Conservation (phyloP, 2,329 filamentous ascomycete genomes). For the Xylariales sp. region DNA sequence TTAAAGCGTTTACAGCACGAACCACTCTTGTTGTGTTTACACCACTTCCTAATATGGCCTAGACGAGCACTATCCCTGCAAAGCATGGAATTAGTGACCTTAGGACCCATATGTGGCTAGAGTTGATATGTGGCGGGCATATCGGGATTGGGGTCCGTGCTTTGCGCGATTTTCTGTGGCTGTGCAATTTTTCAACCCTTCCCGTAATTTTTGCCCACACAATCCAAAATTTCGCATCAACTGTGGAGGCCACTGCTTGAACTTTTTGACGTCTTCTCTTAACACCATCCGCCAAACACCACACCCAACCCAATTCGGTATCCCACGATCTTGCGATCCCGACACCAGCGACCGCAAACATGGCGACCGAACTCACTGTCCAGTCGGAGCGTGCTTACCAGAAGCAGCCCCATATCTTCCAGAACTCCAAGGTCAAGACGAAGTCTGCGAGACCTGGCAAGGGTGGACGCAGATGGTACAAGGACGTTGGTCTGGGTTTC, state of each 20-base stretch:
- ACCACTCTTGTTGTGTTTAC: no score
- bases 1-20: no score
- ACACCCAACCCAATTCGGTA: conserved; percentile 16
- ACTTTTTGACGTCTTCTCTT: conserved; percentile 2
- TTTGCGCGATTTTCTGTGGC: no score
- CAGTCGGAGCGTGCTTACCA: conserved; percentile 99
- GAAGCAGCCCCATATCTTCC: conserved; percentile 99
- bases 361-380: conserved; percentile 98
- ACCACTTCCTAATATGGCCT: conserved; percentile 6
- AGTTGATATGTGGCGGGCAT: no score
- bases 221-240: conserved; percentile 29
- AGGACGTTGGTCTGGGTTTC: conserved; percentile 99
- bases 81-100: no score
- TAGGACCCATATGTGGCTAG: no score
- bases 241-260: conserved; percentile 10
- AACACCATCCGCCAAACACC: conserved; percentile 11
- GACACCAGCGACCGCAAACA: conserved; percentile 50
- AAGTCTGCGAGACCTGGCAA: conserved; percentile 84
- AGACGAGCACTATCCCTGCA: conserved; percentile 2
- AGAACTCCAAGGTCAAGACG: conserved; percentile 90
- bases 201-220: conserved; percentile 20
- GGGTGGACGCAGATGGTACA: conserved; percentile 67
- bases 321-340: conserved; percentile 35
- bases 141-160: no score
- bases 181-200: conserved; percentile 19